phyloP scores from a whole-genome alignment of 2,329 filamentous ascomycete genomes.

The Aspergillus novofumigatus region DNA sequence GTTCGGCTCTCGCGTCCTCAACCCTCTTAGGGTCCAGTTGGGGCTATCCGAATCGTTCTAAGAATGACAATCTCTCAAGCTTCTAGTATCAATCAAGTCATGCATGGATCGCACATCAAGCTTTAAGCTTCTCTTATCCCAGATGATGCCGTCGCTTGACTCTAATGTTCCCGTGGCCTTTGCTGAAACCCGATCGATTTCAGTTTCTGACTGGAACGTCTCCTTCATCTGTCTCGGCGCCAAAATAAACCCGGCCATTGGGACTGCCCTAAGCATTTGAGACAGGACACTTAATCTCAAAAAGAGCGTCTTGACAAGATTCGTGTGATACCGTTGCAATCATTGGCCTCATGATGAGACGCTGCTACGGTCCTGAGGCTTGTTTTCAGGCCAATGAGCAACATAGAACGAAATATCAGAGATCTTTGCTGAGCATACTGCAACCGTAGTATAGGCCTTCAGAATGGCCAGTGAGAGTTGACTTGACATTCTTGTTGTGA shows the following conservation, averaged over 20 bases:
- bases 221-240: background rate
- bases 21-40: background rate
- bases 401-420: background rate
- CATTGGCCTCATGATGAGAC: background rate
- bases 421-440: background rate
- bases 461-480: background rate
- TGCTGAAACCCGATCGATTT: background rate
- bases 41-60: background rate
- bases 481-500: too few relatives aligned
- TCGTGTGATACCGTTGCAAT: conserved; percentile 1
- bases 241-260: background rate
- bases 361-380: background rate
- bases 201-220: background rate
- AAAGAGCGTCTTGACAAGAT: background rate
- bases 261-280: background rate
- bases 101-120: background rate
- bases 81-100: background rate
- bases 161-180: background rate
- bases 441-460: background rate
- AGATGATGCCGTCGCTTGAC: background rate
- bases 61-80: background rate
- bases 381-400: background rate
- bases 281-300: background rate
- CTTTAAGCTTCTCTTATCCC: background rate
- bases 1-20: background rate